A percentile compares a stretch with the other conserved stretches of the same genome.
These are phyloP conservation scores for Brassica nigra DNA, from an alignment of 345 rosid species.

Conservation along the genomic window DNA sequence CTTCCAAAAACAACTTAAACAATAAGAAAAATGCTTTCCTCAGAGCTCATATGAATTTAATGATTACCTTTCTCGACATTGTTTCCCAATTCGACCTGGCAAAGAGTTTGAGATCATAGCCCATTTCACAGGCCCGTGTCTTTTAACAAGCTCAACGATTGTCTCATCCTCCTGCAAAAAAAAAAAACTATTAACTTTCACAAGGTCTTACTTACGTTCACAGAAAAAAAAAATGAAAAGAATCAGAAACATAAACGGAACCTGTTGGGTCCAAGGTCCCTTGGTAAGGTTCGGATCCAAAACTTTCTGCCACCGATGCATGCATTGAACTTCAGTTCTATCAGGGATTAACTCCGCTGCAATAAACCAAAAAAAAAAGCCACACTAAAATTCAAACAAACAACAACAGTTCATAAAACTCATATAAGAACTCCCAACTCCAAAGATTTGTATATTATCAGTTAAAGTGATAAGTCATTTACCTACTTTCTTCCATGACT, in stretches of 20 bases:
- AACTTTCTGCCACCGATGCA: conserved; percentile 99
- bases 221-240: not conserved
- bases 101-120: conserved; percentile 84
- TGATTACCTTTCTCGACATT: conserved; percentile 95
- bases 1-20: not conserved
- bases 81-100: conserved; percentile 98
- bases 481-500: conserved; percentile 94
- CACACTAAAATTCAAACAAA: not conserved
- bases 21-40: too few species aligned
- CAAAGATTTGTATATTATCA: too few species aligned
- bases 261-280: conserved; percentile 99
- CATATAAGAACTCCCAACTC: too few species aligned
- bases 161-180: conserved; percentile 82
- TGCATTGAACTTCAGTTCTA: conserved; percentile 96
- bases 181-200: not conserved
- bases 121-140: conserved; percentile 89
- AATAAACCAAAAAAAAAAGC: conserved; percentile 21
- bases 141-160: conserved; percentile 73
- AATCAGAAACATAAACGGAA: conserved; percentile 31
- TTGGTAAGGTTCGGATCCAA: conserved; percentile 91
- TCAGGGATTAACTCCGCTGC: conserved; percentile 79
- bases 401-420: not conserved
- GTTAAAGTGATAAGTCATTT: not conserved
- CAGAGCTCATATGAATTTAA: not conserved
- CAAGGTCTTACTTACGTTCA: conserved; percentile 8